phyloP scores from a whole-genome alignment of 78 protist species.

The Dictyostelium discoideum region dicty_2.7 NC_007088.5:1309001-1309500 shows the following conservation, averaged over 20 bases:
- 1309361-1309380: neutral
- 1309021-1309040: neutral
- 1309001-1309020: neutral
- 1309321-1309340: neutral
- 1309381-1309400: neutral
- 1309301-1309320: neutral
- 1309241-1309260: neutral
- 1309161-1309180: neutral
- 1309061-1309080: neutral
- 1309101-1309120: neutral
- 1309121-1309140: neutral
- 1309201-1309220: neutral
- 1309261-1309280: neutral
- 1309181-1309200: neutral
- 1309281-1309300: neutral
- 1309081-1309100: neutral
- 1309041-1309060: neutral
- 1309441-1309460: neutral
- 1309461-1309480: neutral
- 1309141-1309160: neutral
- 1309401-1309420: neutral
- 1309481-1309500: neutral
- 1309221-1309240: neutral
- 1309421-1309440: neutral
- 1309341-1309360: neutral